Conservation (phyloP, 768 basidiomycete species). For the Mycena rosella region DNA sequence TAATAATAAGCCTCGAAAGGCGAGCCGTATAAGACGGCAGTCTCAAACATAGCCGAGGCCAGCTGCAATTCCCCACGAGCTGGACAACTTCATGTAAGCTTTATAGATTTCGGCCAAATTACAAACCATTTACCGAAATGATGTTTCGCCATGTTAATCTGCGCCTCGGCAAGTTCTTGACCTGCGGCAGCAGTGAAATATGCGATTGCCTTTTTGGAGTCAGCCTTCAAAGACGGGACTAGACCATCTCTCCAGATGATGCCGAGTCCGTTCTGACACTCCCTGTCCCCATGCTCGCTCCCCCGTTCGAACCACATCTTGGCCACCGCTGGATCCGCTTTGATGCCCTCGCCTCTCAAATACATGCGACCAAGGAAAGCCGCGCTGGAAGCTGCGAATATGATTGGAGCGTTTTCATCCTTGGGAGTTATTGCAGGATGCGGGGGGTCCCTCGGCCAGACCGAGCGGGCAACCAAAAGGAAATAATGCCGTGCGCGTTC, state of each 20-base stretch:
- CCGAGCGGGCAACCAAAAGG: slow-evolving; percentile 79
- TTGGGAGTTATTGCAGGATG: slow-evolving; percentile 61
- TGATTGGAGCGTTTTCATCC: slow-evolving; percentile 65
- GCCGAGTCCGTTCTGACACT: slow-evolving; percentile 91
- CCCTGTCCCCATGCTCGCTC: slow-evolving; percentile 82
- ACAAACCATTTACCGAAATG: slow-evolving; percentile 64
- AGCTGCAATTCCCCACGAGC: slow-evolving; percentile 75
- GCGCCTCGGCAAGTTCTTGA: slow-evolving; percentile 92
- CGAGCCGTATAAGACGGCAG: slow-evolving; percentile 88
- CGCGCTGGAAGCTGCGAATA: slow-evolving; percentile 83
- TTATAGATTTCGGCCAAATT: slow-evolving; percentile 1
- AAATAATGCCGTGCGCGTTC: slow-evolving; percentile 87
- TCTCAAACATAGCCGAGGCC: slow-evolving; percentile 85
- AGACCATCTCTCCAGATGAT: slow-evolving; percentile 94
- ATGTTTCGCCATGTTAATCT: slow-evolving; percentile 90
- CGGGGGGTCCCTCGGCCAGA: slow-evolving; percentile 89
- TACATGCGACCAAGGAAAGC: slow-evolving; percentile 95
- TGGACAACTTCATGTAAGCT: slow-evolving; percentile 49
- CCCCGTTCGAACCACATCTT: slow-evolving; percentile 97
- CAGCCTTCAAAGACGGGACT: slow-evolving; percentile 71
- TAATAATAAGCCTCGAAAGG: slow-evolving; percentile 97
- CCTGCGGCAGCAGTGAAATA: slow-evolving; percentile 86
- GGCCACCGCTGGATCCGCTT: slow-evolving; percentile 78
- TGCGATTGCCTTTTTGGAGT: slow-evolving; percentile 70
- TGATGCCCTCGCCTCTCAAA: slow-evolving; percentile 92